phyloP scores from a whole-genome alignment of 495 filamentous ascomycete species.

The Neurospora sp. region DNA sequence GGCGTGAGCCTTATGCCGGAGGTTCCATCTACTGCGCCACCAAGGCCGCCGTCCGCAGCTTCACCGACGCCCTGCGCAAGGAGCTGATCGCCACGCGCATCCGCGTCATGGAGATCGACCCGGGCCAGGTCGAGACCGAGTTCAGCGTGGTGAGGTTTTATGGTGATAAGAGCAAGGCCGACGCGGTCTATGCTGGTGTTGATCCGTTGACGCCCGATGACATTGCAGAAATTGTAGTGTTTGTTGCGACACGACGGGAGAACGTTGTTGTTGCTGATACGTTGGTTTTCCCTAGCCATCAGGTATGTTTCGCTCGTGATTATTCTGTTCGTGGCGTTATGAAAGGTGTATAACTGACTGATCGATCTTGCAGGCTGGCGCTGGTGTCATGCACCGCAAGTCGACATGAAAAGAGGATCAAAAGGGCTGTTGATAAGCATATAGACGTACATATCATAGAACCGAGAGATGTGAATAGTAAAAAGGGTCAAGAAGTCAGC shows the following conservation, averaged over 20 bases:
- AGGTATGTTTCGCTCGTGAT: constrained; percentile 36
- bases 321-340: not conserved
- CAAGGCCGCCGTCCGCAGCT: constrained; percentile 84
- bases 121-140: constrained; percentile 96
- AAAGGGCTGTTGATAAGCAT: not conserved
- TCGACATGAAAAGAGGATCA: constrained; percentile 3
- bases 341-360: not conserved
- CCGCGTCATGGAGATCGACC: constrained; percentile 84
- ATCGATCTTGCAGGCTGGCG: constrained; percentile 19
- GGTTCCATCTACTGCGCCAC: constrained; percentile 95
- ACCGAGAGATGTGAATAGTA: not conserved
- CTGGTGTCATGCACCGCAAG: constrained; percentile 26
- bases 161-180: constrained; percentile 89
- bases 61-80: constrained; percentile 80
- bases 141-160: constrained; percentile 91
- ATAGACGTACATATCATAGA: not conserved
- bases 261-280: constrained; percentile 95
- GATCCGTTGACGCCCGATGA: constrained; percentile 94
- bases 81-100: constrained; percentile 84
- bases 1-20: constrained; percentile 79
- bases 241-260: constrained; percentile 76
- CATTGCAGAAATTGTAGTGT: constrained; percentile 91
- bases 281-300: constrained; percentile 83
- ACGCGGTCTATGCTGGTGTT: constrained; percentile 85
- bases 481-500: not conserved